Percentiles rank a stretch among this genome's conserved stretches.
phyloP scores from a whole-genome alignment of 2,329 filamentous ascomycete genomes.

The Aspergillaceae sp. region DNA sequence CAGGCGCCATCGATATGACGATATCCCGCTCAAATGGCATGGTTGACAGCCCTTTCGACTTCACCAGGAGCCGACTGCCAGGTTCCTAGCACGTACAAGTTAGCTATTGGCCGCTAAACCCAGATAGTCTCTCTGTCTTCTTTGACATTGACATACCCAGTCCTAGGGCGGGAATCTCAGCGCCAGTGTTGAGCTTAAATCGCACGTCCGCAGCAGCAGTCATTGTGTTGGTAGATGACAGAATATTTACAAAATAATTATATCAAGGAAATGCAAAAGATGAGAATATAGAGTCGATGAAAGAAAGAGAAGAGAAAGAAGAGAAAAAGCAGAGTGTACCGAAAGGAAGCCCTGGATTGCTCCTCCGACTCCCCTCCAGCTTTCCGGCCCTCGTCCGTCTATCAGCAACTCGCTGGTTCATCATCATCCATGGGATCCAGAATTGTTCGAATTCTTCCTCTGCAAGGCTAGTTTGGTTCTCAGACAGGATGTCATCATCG shows the following conservation, averaged over 20 bases:
- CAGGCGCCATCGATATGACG: conserved; percentile 34
- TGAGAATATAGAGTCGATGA: neutral
- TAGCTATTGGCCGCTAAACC: conserved; percentile 1
- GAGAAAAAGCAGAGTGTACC: neutral
- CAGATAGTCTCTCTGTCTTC: neutral
- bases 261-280: too few species aligned
- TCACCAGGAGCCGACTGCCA: conserved; percentile 56
- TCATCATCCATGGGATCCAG: too few species aligned
- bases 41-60: conserved; percentile 50
- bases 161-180: conserved; percentile 55
- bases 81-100: conserved; percentile 41
- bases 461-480: too few species aligned
- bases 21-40: conserved; percentile 44
- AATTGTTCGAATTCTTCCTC: too few species aligned
- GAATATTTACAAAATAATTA: too few species aligned
- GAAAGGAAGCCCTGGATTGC: neutral
- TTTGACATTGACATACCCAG: conserved; percentile 41
- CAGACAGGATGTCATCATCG: too few species aligned
- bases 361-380: neutral
- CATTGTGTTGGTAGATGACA: conserved; percentile 9
- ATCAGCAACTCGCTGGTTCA: neutral
- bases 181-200: conserved; percentile 58
- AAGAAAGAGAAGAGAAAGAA: conserved; percentile 1
- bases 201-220: conserved; percentile 46
- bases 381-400: neutral